Conservation (phyloP, 129 eudicot species). For the Chrysanthemum makinoi region DNA sequence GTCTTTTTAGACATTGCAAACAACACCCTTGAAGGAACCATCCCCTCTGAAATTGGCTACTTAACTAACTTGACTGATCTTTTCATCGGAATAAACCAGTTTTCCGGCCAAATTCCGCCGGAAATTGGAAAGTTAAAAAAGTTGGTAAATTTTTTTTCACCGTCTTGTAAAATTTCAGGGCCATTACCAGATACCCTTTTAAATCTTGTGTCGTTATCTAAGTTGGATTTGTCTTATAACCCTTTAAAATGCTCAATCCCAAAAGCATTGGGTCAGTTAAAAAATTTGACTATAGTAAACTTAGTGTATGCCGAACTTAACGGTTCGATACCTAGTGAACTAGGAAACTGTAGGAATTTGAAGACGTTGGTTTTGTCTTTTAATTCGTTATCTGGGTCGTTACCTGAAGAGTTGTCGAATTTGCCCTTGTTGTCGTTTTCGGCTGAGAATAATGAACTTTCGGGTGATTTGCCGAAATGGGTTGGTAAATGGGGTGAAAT, state of each 20-base stretch:
- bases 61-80: constrained; percentile 50
- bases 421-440: constrained; percentile 50
- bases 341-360: constrained; percentile 57
- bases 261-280: constrained; percentile 42
- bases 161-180: constrained; percentile 54
- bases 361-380: constrained; percentile 63
- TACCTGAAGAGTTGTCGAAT: constrained; percentile 57
- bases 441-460: constrained; percentile 60
- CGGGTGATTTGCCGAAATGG: constrained; percentile 65
- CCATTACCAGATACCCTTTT: constrained; percentile 71
- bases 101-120: constrained; percentile 61
- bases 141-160: constrained; percentile 43
- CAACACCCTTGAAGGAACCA: constrained; percentile 58
- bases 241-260: constrained; percentile 67
- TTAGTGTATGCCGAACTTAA: constrained; percentile 56
- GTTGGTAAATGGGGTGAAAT: constrained; percentile 61
- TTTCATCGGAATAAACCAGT: constrained; percentile 61
- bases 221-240: constrained; percentile 68
- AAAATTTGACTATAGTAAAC: constrained; percentile 48
- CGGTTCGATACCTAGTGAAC: constrained; percentile 63
- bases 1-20: constrained; percentile 58
- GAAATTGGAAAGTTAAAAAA: constrained; percentile 60
- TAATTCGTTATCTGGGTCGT: constrained; percentile 55
- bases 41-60: constrained; percentile 53
- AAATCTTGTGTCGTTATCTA: constrained; percentile 45